Percentiles rank a stretch among this genome's conserved stretches.
Conservation (phyloP, 371 early-diverging fungal genomes). For the Mortierella sp. region DNA sequence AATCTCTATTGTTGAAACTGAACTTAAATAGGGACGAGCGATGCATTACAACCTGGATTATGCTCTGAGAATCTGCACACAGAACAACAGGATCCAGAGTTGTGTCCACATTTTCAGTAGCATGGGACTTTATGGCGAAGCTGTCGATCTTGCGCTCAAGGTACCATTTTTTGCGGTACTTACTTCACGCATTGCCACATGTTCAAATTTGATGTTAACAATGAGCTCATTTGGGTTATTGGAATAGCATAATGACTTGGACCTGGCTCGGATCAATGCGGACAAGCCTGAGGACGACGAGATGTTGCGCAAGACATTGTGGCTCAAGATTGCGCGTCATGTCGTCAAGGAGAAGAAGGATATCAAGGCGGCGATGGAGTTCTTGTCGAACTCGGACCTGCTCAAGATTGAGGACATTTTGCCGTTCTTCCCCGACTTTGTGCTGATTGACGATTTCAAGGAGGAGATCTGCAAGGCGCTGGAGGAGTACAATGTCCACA, state of each 20-base stretch:
- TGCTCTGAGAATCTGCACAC: slow-evolving; percentile 87
- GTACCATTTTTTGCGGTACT: slow-evolving; percentile 40
- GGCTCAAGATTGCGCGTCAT: slow-evolving; percentile 93
- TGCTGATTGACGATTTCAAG: slow-evolving; percentile 95
- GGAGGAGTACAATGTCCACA: slow-evolving; percentile 87
- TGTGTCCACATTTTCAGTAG: slow-evolving; percentile 88
- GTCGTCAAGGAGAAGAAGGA: slow-evolving; percentile 87
- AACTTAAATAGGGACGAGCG: slow-evolving; percentile 65
- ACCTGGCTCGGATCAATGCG: slow-evolving; percentile 90
- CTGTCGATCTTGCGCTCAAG: slow-evolving; percentile 86
- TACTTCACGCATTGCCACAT: background rate
- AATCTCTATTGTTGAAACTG: background rate
- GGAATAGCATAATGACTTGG: slow-evolving; percentile 82
- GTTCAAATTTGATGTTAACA: background rate
- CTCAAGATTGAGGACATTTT: slow-evolving; percentile 95
- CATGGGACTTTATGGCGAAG: slow-evolving; percentile 89
- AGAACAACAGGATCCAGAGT: slow-evolving; percentile 80
- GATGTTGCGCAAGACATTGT: slow-evolving; percentile 85
- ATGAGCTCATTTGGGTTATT: background rate
- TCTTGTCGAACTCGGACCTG: slow-evolving; percentile 83
- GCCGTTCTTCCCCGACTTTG: slow-evolving; percentile 96
- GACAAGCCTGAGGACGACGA: slow-evolving; percentile 91
- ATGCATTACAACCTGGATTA: slow-evolving; percentile 90
- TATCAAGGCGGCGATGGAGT: slow-evolving; percentile 88
- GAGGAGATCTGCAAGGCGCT: slow-evolving; percentile 88